Evolutionary conservation across 2,329 filamentous ascomycete species (phyloP).

Genomic region (Penicillium sp.): DNA sequence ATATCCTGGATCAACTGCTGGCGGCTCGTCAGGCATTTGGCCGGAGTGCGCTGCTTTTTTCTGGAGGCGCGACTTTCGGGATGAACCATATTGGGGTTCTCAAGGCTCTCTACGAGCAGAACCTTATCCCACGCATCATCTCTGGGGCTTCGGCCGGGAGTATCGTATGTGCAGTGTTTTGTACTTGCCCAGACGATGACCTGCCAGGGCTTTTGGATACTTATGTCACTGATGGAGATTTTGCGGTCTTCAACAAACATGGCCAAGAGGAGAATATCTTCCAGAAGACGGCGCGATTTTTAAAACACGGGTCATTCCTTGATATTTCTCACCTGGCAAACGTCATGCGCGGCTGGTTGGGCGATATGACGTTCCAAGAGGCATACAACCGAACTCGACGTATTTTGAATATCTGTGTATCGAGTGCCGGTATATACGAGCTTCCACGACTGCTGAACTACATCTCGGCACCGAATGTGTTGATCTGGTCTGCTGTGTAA

Average conservation of each 20-base stretch:
- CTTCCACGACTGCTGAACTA: constrained; percentile 85
- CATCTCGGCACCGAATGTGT: constrained; percentile 84
- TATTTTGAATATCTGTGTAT: constrained; percentile 91
- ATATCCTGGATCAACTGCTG: constrained; percentile 63
- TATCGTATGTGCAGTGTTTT: constrained; percentile 76
- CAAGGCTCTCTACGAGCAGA: constrained; percentile 70
- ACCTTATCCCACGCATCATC: constrained; percentile 75
- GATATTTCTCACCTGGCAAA: constrained; percentile 75
- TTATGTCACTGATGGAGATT: constrained; percentile 68
- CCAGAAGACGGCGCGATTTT: constrained; percentile 63
- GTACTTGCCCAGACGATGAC: constrained; percentile 71
- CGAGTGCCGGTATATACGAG: constrained; percentile 80
- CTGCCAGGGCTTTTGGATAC: constrained; percentile 63
- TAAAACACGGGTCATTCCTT: constrained; percentile 78
- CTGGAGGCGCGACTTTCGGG: constrained; percentile 81
- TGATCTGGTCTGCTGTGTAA: constrained; percentile 90
- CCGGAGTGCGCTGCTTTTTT: constrained; percentile 75
- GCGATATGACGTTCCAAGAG: constrained; percentile 91
- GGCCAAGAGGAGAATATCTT: constrained; percentile 58
- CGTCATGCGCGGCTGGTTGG: constrained; percentile 75
- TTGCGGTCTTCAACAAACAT: constrained; percentile 70
- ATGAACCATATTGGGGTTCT: constrained; percentile 89
- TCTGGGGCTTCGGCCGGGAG: constrained; percentile 83
- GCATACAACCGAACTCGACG: constrained; percentile 90
- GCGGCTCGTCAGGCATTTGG: constrained; percentile 74